Base-by-base conservation (phyloP, 2,329 filamentous ascomycete species). In the Metarhizium humberi region DNA sequence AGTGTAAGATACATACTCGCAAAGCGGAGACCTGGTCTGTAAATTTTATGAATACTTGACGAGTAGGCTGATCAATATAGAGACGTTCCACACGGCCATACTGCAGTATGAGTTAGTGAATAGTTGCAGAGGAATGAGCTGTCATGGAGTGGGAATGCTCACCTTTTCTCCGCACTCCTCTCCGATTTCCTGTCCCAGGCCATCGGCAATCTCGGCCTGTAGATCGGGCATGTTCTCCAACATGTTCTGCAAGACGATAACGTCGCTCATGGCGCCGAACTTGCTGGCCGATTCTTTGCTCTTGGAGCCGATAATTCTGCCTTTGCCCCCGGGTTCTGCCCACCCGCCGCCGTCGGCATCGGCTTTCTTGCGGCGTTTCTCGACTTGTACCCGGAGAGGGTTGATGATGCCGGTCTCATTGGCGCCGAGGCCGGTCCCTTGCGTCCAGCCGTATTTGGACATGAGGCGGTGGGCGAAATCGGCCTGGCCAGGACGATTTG, bases 401-500 rank as follows among this genome's bases (percentile, higher is more conserved):
- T 91, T 89, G 54, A 90, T 79, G 63, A 99, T 96, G 58, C 94
- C 94, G 29, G 85, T 84, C 36, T 84, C 84, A 59, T 86, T 81
- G 16, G 90, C 91, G 61, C 94, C 94, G 4, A 99, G 82, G 20
- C 94, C 94, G 59, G 86, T 81, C 29, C 94, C 94, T 65, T 92
- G 87, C 40, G 85, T 86, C 89, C 92, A 97, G 55, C 94, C 94
- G 72, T 96, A 94, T 68, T 96, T 97, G 58, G 84, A 81, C 84
- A 99, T 90, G 55, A 97, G 81, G 38, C 91, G 87, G 61, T 91
- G 83, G 0, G 90, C 94, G 69, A 96, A 96, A 52, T 86, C 88
- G 60, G 85, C 81, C 69, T 95, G 88, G 16, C 90, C 90, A 0
- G 91, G 90, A 3, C 85, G 83, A 55, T 75, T 81, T 46, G 85